phyloP scores from a whole-genome alignment of 805 yeast genomes.

The Yamadazyma kitorensis region DNA sequence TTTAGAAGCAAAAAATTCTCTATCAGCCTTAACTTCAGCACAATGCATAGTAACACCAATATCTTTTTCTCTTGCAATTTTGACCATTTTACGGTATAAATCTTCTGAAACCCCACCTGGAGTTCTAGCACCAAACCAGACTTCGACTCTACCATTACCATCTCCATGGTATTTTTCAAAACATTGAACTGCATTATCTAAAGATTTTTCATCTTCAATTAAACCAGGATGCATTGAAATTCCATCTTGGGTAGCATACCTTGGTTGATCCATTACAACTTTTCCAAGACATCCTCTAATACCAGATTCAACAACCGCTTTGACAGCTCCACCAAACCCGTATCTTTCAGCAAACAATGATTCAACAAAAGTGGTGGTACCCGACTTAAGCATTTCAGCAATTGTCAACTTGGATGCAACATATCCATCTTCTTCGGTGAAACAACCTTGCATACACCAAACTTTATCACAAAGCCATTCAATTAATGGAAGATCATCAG shows the following conservation, averaged over 20 bases:
- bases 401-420: conserved; percentile 10
- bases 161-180: conserved; percentile 4
- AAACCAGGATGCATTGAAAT: conserved; percentile 8
- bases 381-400: conserved; percentile 9
- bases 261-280: conserved; percentile 8
- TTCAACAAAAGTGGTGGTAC: conserved; percentile 11
- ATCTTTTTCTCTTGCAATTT: conserved; percentile 4
- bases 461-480: conserved; percentile 11
- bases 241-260: conserved; percentile 9
- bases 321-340: conserved; percentile 10
- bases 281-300: conserved; percentile 9
- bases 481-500: conserved; percentile 10
- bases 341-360: conserved; percentile 10
- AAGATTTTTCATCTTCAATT: conserved; percentile 7
- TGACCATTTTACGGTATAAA: conserved; percentile 7
- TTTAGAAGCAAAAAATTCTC: conserved; percentile 8
- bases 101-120: conserved; percentile 10
- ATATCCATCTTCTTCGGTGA: conserved; percentile 11
- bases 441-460: conserved; percentile 12
- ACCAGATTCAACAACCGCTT: conserved; percentile 9
- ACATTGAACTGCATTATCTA: conserved; percentile 5
- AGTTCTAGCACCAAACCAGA: conserved; percentile 11
- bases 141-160: conserved; percentile 7
- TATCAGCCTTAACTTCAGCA: conserved; percentile 8
- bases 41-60: conserved; percentile 10